Evolutionary conservation across 768 basidiomycete species (phyloP), one percentile per base, ranked within the genome.

Genomic region (Leccinum ochraceum): DNA sequence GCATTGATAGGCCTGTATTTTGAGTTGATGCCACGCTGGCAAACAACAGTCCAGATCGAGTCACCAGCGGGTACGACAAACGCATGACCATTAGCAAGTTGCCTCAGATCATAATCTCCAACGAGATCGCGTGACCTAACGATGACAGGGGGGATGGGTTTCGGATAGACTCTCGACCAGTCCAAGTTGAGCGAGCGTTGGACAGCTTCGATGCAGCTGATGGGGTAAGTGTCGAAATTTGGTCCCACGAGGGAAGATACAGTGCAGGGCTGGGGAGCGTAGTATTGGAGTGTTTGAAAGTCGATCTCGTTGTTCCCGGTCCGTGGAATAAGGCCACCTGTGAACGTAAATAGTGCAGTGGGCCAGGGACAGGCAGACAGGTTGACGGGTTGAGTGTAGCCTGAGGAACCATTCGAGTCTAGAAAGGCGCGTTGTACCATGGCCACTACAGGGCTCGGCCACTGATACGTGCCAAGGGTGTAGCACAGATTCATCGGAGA

Each of bases 111-210:
- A 17, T n/a, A 22, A 1, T 54, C 53, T n/a, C 54, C 63, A 3
- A 71, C 1, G 51, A 69, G 13, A 37, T 72, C 73, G 14, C 11
- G 13, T 3, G 20, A 9, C 8, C 63, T 64, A 44, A 73, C 26
- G 6, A 74, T 59, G 26, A 72, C 52, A 6, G 60, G 56, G 0
- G 69, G 73, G 5, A 72, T 64, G 3, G 71, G 72, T 1, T 37
- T 0, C 6, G 68, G 72, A 54, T 34, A 60, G 0, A 65, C 68
- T 3, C 13, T 36, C 20, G 3, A 26, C 62, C 63, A 68, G 17
- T 56, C 22, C 2, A 1, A 10, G n/a, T 7, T 7, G 11, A 74
- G 56, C 4, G 56, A 58, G 1, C 11, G 11, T 26, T 60, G 71
- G 11, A 72, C 26, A 17, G 16, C 20, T 22, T 58, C n/a, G 16